These are phyloP conservation scores for Pyrenula aspistea DNA, from an alignment of 495 filamentous ascomycete genomes.

Conservation along the genomic window DNA sequence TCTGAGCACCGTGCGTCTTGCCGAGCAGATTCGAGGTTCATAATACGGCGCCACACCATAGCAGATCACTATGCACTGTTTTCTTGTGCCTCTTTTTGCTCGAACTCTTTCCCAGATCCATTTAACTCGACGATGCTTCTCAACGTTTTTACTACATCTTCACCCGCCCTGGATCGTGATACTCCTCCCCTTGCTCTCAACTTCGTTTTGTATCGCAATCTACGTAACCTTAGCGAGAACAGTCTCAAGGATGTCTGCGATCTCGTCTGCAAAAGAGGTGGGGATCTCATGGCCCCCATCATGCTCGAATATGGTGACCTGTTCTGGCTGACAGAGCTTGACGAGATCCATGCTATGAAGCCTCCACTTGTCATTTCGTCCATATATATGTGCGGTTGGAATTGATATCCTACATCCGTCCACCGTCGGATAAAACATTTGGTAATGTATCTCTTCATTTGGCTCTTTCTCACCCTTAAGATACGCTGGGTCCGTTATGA, in stretches of 20 bases:
- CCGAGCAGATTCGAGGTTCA: not conserved
- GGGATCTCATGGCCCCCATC: constrained; percentile 2
- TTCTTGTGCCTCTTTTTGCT: not conserved
- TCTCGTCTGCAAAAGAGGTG: not conserved
- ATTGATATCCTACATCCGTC: constrained; percentile 1
- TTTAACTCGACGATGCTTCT: not conserved
- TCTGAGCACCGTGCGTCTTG: not conserved
- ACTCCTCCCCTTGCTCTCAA: not conserved
- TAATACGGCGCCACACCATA: not conserved
- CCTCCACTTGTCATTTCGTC: constrained; percentile 1
- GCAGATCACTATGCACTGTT: not conserved
- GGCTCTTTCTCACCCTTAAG: constrained; percentile 2
- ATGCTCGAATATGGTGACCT: constrained; percentile 1
- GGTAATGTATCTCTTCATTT: constrained; percentile 1
- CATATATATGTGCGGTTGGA: constrained; percentile 3
- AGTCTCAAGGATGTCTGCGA: not conserved
- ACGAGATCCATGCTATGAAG: constrained; percentile 2
- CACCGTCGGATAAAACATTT: constrained; percentile 1
- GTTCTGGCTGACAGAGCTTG: not conserved
- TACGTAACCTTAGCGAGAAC: not conserved
- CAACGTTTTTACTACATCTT: not conserved
- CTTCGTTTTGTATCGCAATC: not conserved
- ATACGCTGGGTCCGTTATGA: constrained; percentile 1
- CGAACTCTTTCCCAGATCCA: not conserved
- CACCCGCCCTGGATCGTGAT: not conserved